Base-by-base conservation (phyloP, 164 flowering plant species). In the Chimonanthus praecox region DNA sequence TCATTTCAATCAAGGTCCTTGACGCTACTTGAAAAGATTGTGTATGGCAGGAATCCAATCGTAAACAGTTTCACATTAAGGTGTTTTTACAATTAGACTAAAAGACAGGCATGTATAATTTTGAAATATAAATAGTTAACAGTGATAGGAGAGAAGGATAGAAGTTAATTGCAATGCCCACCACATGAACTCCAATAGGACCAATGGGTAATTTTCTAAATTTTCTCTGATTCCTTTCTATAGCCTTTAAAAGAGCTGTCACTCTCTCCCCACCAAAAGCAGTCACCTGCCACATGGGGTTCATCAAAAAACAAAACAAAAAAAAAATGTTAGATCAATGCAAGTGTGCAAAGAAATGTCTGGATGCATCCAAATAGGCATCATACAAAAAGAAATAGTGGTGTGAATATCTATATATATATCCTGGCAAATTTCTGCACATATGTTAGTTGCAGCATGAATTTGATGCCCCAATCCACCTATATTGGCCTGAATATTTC, bases 251-350 rank as follows among this genome's bases (percentile, higher is more conserved):
- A 50, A 93, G 92, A 68, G 79, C 47, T 9, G 81, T 81, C 46
- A 95, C 99, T 82, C 78, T 86, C 7, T 85, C 90, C 60, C 99
- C 99, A 64, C 99, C 99, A 85, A 95, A 93, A 72, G 97, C 98
- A 11, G 98, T 90, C 63, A 94, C 97, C 99, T 95, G 78, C 54
- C 62, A 66, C 76, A 20, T 67, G 70, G 20, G n/a, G 49, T 46
- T 71, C 6, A 43, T 69, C 58, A 7, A 21, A 71, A 33, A 0
- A 33, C 33, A 54, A 54, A 54, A 13, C 60, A 10, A 71, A n/a
- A 43, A 48, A 63, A 63, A 6, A 46, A 13, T 63, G 7, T 45
- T 21, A 49, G n/a, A 43, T 8, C 8, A 58, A 72, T 64, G 33
- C 5, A 16, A 13, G 45, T 4, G 64, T 65, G 11, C 16, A 64